Evolutionary conservation across 208 protist genomes (phyloP).

Genomic region (Crithidia brevicula): DNA sequence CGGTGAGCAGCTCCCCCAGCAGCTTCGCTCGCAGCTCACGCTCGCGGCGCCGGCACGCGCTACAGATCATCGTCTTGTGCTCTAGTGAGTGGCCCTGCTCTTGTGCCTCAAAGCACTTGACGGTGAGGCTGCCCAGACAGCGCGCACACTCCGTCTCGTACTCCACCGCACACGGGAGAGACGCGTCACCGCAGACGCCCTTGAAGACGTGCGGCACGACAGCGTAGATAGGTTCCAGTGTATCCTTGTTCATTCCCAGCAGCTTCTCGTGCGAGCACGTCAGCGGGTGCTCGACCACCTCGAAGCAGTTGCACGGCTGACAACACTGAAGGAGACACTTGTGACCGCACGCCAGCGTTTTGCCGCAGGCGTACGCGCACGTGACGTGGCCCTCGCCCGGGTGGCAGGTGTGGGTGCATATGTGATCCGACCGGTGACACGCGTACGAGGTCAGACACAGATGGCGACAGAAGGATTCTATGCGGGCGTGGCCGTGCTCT

Average conservation of each 20-base stretch:
- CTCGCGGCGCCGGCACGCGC: slow-evolving; percentile 64
- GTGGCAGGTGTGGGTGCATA: slow-evolving; percentile 75
- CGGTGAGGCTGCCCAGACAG: slow-evolving; percentile 65
- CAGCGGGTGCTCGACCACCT: slow-evolving; percentile 67
- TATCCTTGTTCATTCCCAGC: slow-evolving; percentile 69
- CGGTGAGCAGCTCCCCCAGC: slow-evolving; percentile 68
- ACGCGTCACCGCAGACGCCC: slow-evolving; percentile 71
- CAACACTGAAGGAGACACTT: slow-evolving; percentile 66
- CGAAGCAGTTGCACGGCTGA: slow-evolving; percentile 80
- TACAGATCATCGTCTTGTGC: slow-evolving; percentile 67
- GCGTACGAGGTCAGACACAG: slow-evolving; percentile 64
- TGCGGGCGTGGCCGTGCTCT: slow-evolving; percentile 52
- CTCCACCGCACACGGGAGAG: slow-evolving; percentile 74
- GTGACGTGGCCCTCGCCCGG: slow-evolving; percentile 38
- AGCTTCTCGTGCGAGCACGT: slow-evolving; percentile 72
- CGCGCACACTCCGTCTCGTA: slow-evolving; percentile 80
- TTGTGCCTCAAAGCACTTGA: slow-evolving; percentile 71
- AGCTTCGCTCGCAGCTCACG: slow-evolving; percentile 73
- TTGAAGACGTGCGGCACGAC: slow-evolving; percentile 79
- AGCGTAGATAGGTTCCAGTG: slow-evolving; percentile 73
- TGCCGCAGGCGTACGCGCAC: slow-evolving; percentile 72
- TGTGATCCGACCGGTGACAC: slow-evolving; percentile 60
- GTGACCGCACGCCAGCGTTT: slow-evolving; percentile 73
- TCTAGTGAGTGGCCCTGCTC: slow-evolving; percentile 55
- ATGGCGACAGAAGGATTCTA: slow-evolving; percentile 54